Conservation (phyloP, 2,329 filamentous ascomycete genomes). For the Neopestalotiopsis sp. region DNA sequence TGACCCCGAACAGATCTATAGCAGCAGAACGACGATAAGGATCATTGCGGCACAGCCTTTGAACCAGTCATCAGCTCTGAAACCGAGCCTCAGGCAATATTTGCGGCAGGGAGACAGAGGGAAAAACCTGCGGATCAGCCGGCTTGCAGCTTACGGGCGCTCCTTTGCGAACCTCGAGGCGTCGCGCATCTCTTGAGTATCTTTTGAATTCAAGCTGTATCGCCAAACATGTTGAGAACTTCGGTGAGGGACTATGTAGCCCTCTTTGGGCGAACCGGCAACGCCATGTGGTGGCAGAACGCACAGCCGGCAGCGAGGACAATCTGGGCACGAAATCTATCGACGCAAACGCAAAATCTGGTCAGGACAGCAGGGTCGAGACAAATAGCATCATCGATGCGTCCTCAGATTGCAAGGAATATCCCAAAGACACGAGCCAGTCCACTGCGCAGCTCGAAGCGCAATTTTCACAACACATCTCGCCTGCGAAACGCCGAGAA, state of each 20-base stretch:
- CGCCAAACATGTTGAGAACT: slow-evolving; percentile 8
- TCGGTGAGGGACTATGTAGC: slow-evolving; percentile 9
- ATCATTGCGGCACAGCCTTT: not conserved
- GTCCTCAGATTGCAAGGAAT: not conserved
- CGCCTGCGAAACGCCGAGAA: slow-evolving; percentile 14
- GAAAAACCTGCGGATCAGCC: not conserved
- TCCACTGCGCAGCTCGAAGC: slow-evolving; percentile 5
- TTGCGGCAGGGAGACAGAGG: not conserved
- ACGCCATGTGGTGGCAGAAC: not conserved
- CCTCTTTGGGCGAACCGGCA: slow-evolving; percentile 6
- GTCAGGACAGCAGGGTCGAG: not conserved
- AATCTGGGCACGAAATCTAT: not conserved
- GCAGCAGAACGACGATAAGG: not conserved
- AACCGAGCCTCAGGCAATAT: not conserved
- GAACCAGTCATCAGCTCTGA: not conserved
- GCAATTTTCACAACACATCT: slow-evolving; percentile 20
- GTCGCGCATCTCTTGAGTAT: not conserved
- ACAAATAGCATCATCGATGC: not conserved
- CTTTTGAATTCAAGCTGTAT: not conserved
- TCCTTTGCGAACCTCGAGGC: not conserved
- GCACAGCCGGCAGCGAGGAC: not conserved
- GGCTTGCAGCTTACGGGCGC: not conserved
- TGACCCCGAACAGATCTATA: not conserved
- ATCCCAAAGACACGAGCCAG: not conserved
- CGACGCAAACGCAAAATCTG: not conserved